A percentile compares a stretch with the other conserved stretches of the same genome.
These are phyloP conservation scores for Wallacemonas sp. DNA, from an alignment of 208 protist species.

Conservation along the genomic window DNA sequence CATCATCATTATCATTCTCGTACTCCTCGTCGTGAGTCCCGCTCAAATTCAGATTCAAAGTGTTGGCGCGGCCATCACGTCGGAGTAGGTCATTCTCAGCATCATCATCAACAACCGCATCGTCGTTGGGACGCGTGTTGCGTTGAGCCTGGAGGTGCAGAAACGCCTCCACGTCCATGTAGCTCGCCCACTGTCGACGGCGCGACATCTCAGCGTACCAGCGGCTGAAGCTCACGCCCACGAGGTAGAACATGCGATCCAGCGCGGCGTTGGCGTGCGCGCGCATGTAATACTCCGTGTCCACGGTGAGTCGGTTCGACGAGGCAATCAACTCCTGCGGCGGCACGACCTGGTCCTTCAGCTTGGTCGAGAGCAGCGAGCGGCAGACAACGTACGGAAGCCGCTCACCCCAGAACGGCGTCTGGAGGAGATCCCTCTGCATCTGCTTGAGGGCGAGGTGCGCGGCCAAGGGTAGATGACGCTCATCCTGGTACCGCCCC, in stretches of 20 bases:
- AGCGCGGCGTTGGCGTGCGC: constrained; percentile 75
- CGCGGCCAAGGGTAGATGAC: constrained; percentile 61
- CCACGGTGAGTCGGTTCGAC: constrained; percentile 26
- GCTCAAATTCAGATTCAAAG: too few species aligned
- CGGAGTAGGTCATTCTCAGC: too few species aligned
- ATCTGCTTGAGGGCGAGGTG: constrained; percentile 62
- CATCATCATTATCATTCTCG: too few species aligned
- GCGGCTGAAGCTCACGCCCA: constrained; percentile 59
- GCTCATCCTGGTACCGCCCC: constrained; percentile 51
- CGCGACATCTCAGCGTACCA: constrained; percentile 69
- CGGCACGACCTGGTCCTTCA: constrained; percentile 60
- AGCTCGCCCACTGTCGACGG: constrained; percentile 22
- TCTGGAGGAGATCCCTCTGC: constrained; percentile 50
- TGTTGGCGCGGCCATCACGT: too few species aligned
- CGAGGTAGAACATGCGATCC: constrained; percentile 78
- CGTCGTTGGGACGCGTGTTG: not conserved
- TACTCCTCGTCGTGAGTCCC: too few species aligned
- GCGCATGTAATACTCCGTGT: constrained; percentile 81
- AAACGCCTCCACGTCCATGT: constrained; percentile 6
- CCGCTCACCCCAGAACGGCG: constrained; percentile 79
- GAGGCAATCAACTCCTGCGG: constrained; percentile 53
- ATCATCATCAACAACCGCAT: not conserved
- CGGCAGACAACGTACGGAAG: constrained; percentile 74
- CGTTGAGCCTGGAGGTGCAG: constrained; percentile 2
- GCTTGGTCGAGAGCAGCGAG: constrained; percentile 29